Conservation (phyloP, 768 basidiomycete species). For the Boletus rex-veris region DNA sequence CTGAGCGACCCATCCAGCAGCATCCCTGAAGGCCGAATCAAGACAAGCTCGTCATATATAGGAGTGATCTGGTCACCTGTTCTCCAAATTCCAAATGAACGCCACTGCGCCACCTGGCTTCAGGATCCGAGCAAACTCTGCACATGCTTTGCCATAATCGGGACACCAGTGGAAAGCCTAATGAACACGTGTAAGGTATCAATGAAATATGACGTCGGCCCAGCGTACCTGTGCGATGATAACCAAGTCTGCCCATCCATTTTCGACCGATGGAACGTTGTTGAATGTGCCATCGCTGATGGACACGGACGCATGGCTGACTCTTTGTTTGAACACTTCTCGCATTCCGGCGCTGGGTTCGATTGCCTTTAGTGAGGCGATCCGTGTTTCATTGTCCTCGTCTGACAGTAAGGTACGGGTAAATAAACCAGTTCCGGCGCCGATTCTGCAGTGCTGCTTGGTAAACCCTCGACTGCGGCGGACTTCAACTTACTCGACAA, state of each 20-base stretch:
- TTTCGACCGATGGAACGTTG: conserved; percentile 46
- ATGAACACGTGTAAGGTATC: conserved; percentile 3
- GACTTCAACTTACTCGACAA: conserved; percentile 57
- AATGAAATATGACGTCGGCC: background rate
- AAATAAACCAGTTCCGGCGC: conserved; percentile 86
- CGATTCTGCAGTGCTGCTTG: conserved; percentile 49
- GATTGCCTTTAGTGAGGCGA: conserved; percentile 60
- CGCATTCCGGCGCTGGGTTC: conserved; percentile 93
- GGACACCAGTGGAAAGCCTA: conserved; percentile 96
- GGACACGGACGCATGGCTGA: conserved; percentile 51
- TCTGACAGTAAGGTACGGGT: conserved; percentile 75
- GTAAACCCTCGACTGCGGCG: background rate
- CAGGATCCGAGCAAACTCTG: conserved; percentile 77
- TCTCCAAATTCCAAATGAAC: conserved; percentile 91
- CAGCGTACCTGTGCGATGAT: conserved; percentile 65
- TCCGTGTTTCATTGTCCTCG: conserved; percentile 46
- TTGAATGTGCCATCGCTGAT: conserved; percentile 71
- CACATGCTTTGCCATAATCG: conserved; percentile 65
- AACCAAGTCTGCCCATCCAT: conserved; percentile 75
- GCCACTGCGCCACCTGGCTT: conserved; percentile 69
- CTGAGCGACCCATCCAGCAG: conserved; percentile 70
- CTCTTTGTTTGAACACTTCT: conserved; percentile 54
- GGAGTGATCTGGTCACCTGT: conserved; percentile 43
- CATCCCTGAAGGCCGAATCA: conserved; percentile 38
- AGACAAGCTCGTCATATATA: background rate